phyloP scores from a whole-genome alignment of 345 rosid genomes.

The Camelina sativa region DNA sequence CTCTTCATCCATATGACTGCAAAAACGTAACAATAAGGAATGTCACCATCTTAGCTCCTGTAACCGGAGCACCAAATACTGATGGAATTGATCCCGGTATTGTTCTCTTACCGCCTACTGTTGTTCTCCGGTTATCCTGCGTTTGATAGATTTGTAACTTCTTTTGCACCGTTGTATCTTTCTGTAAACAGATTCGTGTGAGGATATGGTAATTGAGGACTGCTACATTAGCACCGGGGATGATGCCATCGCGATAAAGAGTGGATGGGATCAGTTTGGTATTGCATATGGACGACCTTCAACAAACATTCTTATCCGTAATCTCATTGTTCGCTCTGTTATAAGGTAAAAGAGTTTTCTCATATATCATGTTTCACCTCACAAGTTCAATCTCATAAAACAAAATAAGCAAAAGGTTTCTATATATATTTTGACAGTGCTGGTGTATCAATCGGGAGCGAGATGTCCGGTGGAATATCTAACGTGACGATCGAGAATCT shows the following conservation, averaged over 20 bases:
- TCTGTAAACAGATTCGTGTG: conserved; percentile 75
- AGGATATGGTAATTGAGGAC: conserved; percentile 92
- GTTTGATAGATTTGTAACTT: background rate
- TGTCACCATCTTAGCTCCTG: conserved; percentile 86
- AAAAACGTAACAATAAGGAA: conserved; percentile 75
- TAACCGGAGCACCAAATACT: conserved; percentile 85
- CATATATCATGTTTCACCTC: conserved; percentile 22
- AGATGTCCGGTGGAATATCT: conserved; percentile 93
- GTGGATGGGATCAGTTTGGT: conserved; percentile 99
- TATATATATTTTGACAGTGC: conserved; percentile 54
- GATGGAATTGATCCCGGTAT: conserved; percentile 98
- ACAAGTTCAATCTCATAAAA: background rate
- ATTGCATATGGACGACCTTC: conserved; percentile 84
- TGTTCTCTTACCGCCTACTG: conserved; percentile 10
- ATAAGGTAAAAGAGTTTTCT: conserved; percentile 67
- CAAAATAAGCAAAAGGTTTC: background rate
- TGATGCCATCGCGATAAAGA: conserved; percentile 93
- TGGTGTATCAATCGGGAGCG: conserved; percentile 89
- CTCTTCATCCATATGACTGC: conserved; percentile 97
- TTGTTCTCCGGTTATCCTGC: background rate
- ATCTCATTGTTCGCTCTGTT: conserved; percentile 84
- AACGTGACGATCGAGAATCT: conserved; percentile 77
- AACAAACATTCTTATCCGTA: conserved; percentile 78
- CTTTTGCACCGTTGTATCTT: background rate
- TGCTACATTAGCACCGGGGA: conserved; percentile 98